These are phyloP conservation scores for Eutrema yunnanense DNA, from an alignment of 345 rosid genomes.

Conservation along the genomic window DNA sequence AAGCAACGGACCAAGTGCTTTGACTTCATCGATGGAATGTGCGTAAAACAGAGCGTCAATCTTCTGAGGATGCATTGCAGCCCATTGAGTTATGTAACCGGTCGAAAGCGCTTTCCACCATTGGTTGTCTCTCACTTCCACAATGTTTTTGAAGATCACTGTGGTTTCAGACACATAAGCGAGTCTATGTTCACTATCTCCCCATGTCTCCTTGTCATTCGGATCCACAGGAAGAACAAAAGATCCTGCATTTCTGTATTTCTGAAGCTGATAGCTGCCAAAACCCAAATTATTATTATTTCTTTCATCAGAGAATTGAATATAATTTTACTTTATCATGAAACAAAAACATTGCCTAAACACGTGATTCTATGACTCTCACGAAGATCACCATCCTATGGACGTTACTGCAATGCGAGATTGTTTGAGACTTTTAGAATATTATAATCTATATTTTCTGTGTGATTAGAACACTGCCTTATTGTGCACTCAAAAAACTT, in stretches of 20 bases:
- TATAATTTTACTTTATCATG: not conserved
- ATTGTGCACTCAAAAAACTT: not conserved
- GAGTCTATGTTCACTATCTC: constrained; percentile 94
- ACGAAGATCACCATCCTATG: constrained; percentile 12
- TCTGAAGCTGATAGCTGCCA: constrained; percentile 95
- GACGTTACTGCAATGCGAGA: constrained; percentile 18
- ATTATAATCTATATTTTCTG: not conserved
- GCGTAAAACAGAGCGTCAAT: constrained; percentile 89
- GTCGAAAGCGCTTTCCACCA: constrained; percentile 94
- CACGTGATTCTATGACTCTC: constrained; percentile 17
- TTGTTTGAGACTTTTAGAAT: not conserved
- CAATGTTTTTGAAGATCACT: constrained; percentile 87
- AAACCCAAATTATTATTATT: not conserved
- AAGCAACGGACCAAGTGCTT: constrained; percentile 64
- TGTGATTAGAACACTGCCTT: not conserved
- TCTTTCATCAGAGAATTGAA: not conserved
- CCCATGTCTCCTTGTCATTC: constrained; percentile 89
- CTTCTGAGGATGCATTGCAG: constrained; percentile 92
- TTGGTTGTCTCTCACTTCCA: constrained; percentile 89
- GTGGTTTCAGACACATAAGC: constrained; percentile 97
- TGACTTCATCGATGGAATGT: constrained; percentile 74
- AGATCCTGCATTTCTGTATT: constrained; percentile 85
- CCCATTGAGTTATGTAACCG: constrained; percentile 95
- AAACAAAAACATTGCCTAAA: constrained; percentile 8
- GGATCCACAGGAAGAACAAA: constrained; percentile 93